Base-by-base conservation (phyloP, 345 rosid species). In the Populus euphratica region DNA sequence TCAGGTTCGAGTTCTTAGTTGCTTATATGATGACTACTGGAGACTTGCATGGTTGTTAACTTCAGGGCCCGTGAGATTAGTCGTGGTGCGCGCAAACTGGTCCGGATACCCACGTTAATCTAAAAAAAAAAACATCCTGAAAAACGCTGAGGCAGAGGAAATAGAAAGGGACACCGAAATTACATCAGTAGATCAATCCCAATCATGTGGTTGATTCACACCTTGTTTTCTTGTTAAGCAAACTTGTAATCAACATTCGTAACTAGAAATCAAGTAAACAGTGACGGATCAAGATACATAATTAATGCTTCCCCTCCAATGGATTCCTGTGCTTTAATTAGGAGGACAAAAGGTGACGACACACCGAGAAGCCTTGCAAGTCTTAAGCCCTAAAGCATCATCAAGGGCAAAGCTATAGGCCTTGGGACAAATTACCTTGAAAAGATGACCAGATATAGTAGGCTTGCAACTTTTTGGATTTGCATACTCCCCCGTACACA, bases 291-390 rank as follows among this genome's bases (percentile, higher is more conserved):
- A 13, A 33, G 47, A 44, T 33, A 31, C 66, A 52, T 25, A 1
- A 18, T 72, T 1, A 27, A 36, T 35, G 72, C 50, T 18, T 8
- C 67, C n/a, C 8, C n/a, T 31, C 54, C 33, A 14, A 5, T 65
- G 33, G 27, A 36, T 20, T 6, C 3, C 29, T n/a, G 64, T 12
- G 38, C 21, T 5, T 23, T 77, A 79, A 63, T 68, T 83, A 63
- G 82, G 87, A 77, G 90, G 90, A 74, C 91, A 87, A 41, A 88
- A 88, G 62, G 90, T 82, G 18, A 88, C 82, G 52, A 85, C 77
- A 85, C 84, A 87, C 5, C 81, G 66, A 74, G 90, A 73, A 72
- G 91, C 86, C 74, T 72, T 77, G 36, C 91, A 88, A 56, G 87
- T 85, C 67, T 73, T 85, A 12, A 88, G 89, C 41, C 84, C 83